Evolutionary conservation across 2,329 filamentous ascomycete genomes (phyloP).

Genomic region (Phoma sp.): DNA sequence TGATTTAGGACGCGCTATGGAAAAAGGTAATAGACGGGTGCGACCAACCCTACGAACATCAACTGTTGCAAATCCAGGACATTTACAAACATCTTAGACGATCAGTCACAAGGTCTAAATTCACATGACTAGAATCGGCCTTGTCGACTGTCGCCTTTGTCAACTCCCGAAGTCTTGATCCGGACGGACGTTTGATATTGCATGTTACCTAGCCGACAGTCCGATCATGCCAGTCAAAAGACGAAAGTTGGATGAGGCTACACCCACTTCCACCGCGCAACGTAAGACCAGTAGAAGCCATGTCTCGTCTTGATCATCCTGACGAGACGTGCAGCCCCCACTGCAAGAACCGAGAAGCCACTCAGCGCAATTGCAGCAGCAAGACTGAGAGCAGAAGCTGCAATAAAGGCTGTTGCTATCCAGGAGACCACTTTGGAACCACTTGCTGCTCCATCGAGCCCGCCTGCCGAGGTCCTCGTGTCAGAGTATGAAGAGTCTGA

Average conservation of each 20-base stretch:
- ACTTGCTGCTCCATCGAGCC: slow-evolving; percentile 23
- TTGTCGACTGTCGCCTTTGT: background rate
- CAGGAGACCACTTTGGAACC: slow-evolving; percentile 20
- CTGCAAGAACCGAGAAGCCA: slow-evolving; percentile 23
- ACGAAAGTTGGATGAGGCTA: slow-evolving; percentile 27
- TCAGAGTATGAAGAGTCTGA: slow-evolving; percentile 30
- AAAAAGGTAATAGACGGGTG: slow-evolving; percentile 22
- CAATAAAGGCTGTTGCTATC: slow-evolving; percentile 15
- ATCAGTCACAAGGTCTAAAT: background rate
- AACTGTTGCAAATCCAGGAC: background rate
- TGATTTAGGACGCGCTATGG: slow-evolving; percentile 20
- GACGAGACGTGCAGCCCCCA: slow-evolving; percentile 13
- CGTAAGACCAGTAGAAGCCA: slow-evolving; percentile 15
- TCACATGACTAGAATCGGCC: background rate
- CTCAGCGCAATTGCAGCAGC: slow-evolving; percentile 45
- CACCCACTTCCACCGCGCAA: background rate
- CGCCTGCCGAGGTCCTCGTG: slow-evolving; percentile 18
- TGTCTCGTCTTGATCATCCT: background rate
- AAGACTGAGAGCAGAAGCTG: slow-evolving; percentile 34
- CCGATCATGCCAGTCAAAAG: slow-evolving; percentile 40
- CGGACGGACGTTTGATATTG: background rate
- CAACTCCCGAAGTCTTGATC: background rate
- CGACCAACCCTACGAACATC: background rate
- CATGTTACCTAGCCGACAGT: background rate
- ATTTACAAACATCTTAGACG: background rate